Conservation (phyloP, 345 rosid genomes). For the Gossypium arboreum region DNA sequence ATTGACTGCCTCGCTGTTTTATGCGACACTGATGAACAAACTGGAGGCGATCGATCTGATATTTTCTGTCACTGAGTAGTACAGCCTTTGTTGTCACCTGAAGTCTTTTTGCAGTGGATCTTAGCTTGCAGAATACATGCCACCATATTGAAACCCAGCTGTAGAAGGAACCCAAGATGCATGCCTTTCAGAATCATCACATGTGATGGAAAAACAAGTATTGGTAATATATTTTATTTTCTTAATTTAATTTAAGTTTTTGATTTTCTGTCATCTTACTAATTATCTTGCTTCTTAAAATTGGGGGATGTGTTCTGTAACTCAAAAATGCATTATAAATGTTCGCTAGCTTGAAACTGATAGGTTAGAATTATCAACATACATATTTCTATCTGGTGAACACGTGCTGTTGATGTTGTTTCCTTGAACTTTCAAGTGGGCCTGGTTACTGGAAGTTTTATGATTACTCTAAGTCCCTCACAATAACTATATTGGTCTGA, state of each 20-base stretch:
- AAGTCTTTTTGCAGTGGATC: constrained; percentile 1
- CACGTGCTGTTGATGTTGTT: neutral
- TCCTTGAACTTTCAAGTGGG: neutral
- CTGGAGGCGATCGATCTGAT: neutral
- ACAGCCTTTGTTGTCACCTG: neutral
- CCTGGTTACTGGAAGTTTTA: neutral
- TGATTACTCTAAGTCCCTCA: neutral
- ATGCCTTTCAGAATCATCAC: neutral
- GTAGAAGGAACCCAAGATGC: neutral
- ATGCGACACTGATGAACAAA: neutral
- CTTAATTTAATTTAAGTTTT: too few relatives aligned
- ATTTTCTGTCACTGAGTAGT: neutral
- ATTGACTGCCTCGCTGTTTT: neutral
- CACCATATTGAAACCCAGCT: neutral
- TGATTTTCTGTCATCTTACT: neutral
- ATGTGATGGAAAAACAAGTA: neutral
- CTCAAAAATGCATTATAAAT: neutral
- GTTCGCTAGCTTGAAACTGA: neutral
- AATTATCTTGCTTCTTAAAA: constrained; percentile 6
- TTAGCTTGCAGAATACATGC: neutral
- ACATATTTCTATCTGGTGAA: neutral
- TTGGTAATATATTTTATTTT: neutral
- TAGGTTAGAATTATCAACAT: too few relatives aligned
- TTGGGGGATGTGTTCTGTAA: constrained; percentile 5
- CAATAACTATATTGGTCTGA: neutral